Evolutionary conservation across 192 early-diverging fungal species (phyloP), one percentile per base, ranked within the genome.

Genomic region (Dissophora globulifera): DNA sequence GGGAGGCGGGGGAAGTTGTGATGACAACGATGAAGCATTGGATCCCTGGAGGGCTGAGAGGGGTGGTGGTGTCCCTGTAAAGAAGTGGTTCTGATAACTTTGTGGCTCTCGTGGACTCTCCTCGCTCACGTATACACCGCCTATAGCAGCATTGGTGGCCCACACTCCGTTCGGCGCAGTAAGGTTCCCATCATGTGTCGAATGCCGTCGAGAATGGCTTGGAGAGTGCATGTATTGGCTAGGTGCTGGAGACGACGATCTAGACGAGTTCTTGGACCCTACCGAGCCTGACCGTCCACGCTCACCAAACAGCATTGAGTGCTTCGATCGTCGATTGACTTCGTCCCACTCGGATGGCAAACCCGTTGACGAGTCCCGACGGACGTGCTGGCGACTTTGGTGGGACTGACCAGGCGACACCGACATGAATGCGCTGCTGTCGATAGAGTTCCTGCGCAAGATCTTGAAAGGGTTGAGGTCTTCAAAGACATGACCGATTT

Each of bases 301-400:
- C 12, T 69, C 57, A 22, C 67, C 67, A 54, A 69, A 69, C 50
- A 58, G 16, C 67, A 60, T 69, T 16, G 67, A 69, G 26, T 69
- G 67, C 22, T 49, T 35, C 50, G 41, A 52, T 26, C 31, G 59
- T 43, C 67, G 23, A n/a, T 49, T 58, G 13, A 58, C 49, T 16
- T 59, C 67, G 19, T 54, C 50, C 67, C 67, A 69, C n/a, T 50
- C 49, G 0, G 67, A 69, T 0, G 67, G 67, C n/a, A 69, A 31
- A 40, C 67, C 67, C 29, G 67, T 50, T 10, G 23, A 69, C 3
- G 67, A 69, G 13, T 47, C 57, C 5, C 57, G 43, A 27, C 57
- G 41, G 15, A 43, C 7, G n/a, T 58, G 42, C 10, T n/a, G 2
- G 41, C 35, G 15, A 8, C 16, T 16, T 41, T 40, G 35, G 22